A percentile compares a stretch with the other conserved stretches of the same genome.
These are phyloP conservation scores for Clavulina sp. DNA, from an alignment of 768 basidiomycete species.

Conservation along the genomic window DNA sequence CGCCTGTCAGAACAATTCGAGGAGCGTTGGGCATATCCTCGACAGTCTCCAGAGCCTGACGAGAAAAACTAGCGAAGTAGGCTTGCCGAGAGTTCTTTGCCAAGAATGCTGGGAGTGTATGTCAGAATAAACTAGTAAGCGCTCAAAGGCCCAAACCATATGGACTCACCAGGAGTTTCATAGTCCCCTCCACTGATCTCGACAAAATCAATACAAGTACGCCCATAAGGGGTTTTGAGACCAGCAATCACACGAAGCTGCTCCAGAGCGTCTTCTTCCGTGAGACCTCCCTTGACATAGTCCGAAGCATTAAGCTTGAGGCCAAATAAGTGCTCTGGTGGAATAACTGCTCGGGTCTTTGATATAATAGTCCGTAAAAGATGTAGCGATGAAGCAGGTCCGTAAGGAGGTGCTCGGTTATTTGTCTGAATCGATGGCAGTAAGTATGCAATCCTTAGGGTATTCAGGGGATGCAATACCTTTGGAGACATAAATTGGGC, in stretches of 20 bases:
- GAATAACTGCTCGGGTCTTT: conserved; percentile 36
- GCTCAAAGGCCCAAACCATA: not conserved
- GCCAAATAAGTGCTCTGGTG: conserved; percentile 47
- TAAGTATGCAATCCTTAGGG: conserved; percentile 30
- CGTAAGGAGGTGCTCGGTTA: conserved; percentile 42
- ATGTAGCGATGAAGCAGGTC: conserved; percentile 18
- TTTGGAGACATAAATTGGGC: conserved; percentile 62
- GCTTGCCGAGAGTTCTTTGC: conserved; percentile 60
- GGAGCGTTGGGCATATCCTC: conserved; percentile 27
- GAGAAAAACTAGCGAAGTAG: conserved; percentile 54
- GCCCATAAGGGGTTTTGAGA: conserved; percentile 28
- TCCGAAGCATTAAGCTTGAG: conserved; percentile 72
- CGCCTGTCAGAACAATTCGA: conserved; percentile 65
- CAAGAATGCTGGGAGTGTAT: conserved; percentile 20
- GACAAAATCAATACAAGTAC: conserved; percentile 75
- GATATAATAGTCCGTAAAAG: conserved; percentile 34
- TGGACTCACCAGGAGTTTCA: conserved; percentile 44
- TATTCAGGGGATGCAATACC: conserved; percentile 46
- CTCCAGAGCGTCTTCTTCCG: conserved; percentile 29
- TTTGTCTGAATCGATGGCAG: conserved; percentile 24
- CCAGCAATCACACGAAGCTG: conserved; percentile 43
- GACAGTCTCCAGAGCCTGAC: conserved; percentile 32
- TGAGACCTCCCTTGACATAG: conserved; percentile 29
- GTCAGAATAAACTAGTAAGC: not conserved
- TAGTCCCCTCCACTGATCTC: conserved; percentile 84